Evolutionary conservation across 2,329 filamentous ascomycete species (phyloP), one percentile per base, ranked within the genome.

Genomic region (Pyrenochaeta sp.): DNA sequence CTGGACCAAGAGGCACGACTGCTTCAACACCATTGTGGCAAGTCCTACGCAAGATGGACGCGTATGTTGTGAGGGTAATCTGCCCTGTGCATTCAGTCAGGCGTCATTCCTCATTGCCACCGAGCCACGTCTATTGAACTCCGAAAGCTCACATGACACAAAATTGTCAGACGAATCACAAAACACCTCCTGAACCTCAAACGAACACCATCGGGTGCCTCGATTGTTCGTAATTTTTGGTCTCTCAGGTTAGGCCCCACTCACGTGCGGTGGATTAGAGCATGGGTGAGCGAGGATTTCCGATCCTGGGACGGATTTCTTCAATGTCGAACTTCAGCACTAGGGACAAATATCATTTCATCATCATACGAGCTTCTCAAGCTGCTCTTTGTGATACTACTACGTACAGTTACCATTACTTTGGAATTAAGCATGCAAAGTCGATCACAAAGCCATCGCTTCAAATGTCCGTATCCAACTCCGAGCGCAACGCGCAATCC

Each of bases 391-490:
- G 27, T 34, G 13, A 15, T 10, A 5, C n/a, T 19, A 22, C 15
- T 13, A 34, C 5, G 25, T 32, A 32, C 19, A 24, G 5, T 12
- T 47, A 47, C 54, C 43, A 30, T 13, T 34, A n/a, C 24, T 32
- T 6, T 51, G 48, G 54, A 30, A 2, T 5, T 40, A 22, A 27
- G 13, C 13, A 57, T 52, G 49, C 44, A 49, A 36, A 27, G 37
- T 42, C 54, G 44, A 52, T 49, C 49, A 30, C 22, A 50, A 19
- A 49, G 30, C 40, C 49, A 27, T 48, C 30, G 37, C 19, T 30
- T 52, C 19, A 3, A 22, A 19, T 28, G 30, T 47, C 34, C 48
- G 49, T 48, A 15, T 43, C 30, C 34, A 57, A 48, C 36, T 57
- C 54, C 49, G 54, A 39, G 3, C 28, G n/a, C 19, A 5, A 48